phyloP scores from a whole-genome alignment of 2,329 filamentous ascomycete genomes.

The Penicillium oxalicum region DNA sequence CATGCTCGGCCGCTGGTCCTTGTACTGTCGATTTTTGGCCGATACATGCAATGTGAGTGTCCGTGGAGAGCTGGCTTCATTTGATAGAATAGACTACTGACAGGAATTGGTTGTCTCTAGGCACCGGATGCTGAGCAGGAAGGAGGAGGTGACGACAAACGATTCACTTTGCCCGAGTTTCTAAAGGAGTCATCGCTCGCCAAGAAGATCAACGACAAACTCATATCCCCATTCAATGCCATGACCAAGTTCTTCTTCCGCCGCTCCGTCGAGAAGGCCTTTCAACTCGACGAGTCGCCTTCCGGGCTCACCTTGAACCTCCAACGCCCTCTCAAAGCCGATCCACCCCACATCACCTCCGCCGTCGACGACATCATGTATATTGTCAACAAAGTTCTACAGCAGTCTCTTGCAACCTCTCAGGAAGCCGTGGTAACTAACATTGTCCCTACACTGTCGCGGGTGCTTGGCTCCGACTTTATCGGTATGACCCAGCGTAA shows the following conservation, averaged over 20 bases:
- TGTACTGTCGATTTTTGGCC: conserved; percentile 84
- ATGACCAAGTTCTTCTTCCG: conserved; percentile 98
- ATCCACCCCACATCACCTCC: conserved; percentile 85
- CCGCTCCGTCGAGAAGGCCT: conserved; percentile 92
- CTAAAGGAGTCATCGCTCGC: conserved; percentile 72
- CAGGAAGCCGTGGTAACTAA: conserved; percentile 71
- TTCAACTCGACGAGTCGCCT: conserved; percentile 89
- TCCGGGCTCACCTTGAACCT: conserved; percentile 70
- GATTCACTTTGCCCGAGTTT: conserved; percentile 64
- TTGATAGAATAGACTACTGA: conserved; percentile 3
- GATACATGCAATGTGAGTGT: conserved; percentile 71
- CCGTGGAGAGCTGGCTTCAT: not conserved
- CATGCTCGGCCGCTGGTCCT: conserved; percentile 89
- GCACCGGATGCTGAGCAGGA: conserved; percentile 42
- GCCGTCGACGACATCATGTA: conserved; percentile 99
- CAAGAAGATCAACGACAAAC: conserved; percentile 67
- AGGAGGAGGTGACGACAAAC: conserved; percentile 47
- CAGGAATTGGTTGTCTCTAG: conserved; percentile 1
- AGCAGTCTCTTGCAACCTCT: conserved; percentile 78
- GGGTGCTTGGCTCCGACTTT: conserved; percentile 82
- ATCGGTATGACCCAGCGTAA: conserved; percentile 95
- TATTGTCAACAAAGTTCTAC: conserved; percentile 87
- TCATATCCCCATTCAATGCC: conserved; percentile 75
- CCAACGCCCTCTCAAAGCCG: conserved; percentile 64
- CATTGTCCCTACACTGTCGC: conserved; percentile 70